Base-by-base conservation (phyloP, 306 rosid species). In the Vigna nakashimae region DNA sequence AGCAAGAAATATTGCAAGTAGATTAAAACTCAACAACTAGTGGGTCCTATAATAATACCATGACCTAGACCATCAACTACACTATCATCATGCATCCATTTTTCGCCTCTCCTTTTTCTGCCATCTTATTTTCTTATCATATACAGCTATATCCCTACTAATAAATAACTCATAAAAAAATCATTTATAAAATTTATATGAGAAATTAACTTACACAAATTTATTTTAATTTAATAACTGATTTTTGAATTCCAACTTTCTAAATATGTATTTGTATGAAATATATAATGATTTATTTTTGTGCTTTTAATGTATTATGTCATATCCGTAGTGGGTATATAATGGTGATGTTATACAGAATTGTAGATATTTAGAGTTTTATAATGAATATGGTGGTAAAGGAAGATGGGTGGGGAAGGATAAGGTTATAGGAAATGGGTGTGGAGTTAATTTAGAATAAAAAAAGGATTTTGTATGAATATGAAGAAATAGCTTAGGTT, bases 11-110 rank as follows among this genome's bases (percentile, higher is more conserved):
- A 24, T 55, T 51, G 40, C 78, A 46, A 74, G 71, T 77, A 66
- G 77, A 82, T 82, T 71, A 30, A 63, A 80, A 83, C 84, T 84
- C 82, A 76, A 73, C 84, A 75, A 83, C 77, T 79, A 13, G 89
- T 85, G 84, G 93, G 88, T 58, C 91, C 86, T 13, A 26, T 26
- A 50, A 79, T 79, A 12, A 83, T 83, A 12, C 10, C 10, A 4
- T 28, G 68, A 55, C 28, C 10, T 60, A 18, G 24, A 56, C 65
- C 52, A 73, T 63, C 43, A 50, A 63, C 82, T 71, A 17, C 4
- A 45, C 36, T 9, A 55, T 20, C 64, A 68, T 49, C 76, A 48
- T 66, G 62, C 68, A 78, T 11, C 24, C 16, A 2, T 24, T 10
- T 55, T 17, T 43, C 3, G 16, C 14, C 2, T 30, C n/a, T 0